phyloP scores from a whole-genome alignment of 306 rosid species.

The Coriaria nepalensis region DNA sequence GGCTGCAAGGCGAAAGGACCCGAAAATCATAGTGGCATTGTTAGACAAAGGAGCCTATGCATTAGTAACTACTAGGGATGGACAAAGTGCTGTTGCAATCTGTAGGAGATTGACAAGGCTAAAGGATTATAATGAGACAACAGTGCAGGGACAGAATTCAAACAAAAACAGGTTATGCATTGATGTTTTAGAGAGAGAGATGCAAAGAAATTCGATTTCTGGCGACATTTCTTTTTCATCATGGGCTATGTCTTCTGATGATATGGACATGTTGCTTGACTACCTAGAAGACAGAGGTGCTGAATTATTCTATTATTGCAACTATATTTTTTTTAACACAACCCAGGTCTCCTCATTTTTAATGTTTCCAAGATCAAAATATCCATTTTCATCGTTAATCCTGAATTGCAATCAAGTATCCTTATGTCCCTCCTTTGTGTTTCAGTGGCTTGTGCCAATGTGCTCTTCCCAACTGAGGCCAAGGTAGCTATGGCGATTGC shows the following conservation, averaged over 20 bases:
- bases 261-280: constrained; percentile 46
- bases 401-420: too few species aligned
- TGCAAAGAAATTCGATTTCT: constrained; percentile 47
- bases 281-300: constrained; percentile 83
- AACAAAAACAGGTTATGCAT: constrained; percentile 80
- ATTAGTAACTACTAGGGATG: constrained; percentile 47
- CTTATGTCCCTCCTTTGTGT: background rate
- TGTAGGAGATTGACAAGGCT: constrained; percentile 75
- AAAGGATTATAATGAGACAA: constrained; percentile 46
- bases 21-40: constrained; percentile 52
- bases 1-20: constrained; percentile 86
- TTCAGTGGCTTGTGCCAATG: constrained; percentile 66
- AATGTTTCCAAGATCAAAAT: too few species aligned
- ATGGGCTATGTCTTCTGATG: constrained; percentile 43
- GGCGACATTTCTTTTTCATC: constrained; percentile 29
- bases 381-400: too few species aligned
- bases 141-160: constrained; percentile 43
- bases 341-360: background rate
- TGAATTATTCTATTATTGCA: constrained; percentile 1
- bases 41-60: constrained; percentile 57
- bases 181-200: constrained; percentile 71
- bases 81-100: constrained; percentile 70
- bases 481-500: constrained; percentile 73
- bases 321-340: background rate
- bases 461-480: constrained; percentile 78